phyloP scores from a whole-genome alignment of 352 stramenopile genomes.

The Phytophthora nicotianae region DNA sequence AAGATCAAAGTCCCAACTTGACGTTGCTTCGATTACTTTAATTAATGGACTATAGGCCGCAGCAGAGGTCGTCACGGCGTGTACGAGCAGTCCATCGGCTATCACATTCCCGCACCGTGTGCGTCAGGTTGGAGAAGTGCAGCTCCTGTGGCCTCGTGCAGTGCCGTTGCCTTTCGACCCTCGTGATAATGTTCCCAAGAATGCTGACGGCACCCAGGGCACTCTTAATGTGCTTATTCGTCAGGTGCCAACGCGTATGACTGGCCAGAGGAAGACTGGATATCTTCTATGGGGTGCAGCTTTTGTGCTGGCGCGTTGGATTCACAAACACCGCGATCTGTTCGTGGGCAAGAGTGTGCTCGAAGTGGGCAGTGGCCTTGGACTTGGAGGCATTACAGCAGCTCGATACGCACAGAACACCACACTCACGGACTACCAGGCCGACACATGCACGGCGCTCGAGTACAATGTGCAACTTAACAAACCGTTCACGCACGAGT shows the following conservation, averaged over 20 bases:
- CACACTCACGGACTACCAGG: slow-evolving; percentile 85
- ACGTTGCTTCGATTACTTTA: slow-evolving; percentile 1
- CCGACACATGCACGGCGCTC: slow-evolving; percentile 76
- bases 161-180: slow-evolving; percentile 67
- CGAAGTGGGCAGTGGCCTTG: slow-evolving; percentile 84
- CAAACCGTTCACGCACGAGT: slow-evolving; percentile 67
- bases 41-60: slow-evolving; percentile 49
- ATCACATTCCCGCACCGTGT: slow-evolving; percentile 74
- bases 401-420: slow-evolving; percentile 65
- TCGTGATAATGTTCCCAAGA: slow-evolving; percentile 45
- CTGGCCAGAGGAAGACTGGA: slow-evolving; percentile 83
- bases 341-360: slow-evolving; percentile 76
- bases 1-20: not conserved
- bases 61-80: slow-evolving; percentile 68
- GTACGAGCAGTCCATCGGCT: slow-evolving; percentile 61
- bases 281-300: slow-evolving; percentile 86
- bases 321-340: slow-evolving; percentile 77
- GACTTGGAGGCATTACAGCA: slow-evolving; percentile 79
- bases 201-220: slow-evolving; percentile 24
- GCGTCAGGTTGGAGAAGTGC: slow-evolving; percentile 63
- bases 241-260: slow-evolving; percentile 85
- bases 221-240: slow-evolving; percentile 72
- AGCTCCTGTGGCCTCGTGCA: slow-evolving; percentile 54
- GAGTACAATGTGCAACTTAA: slow-evolving; percentile 86
- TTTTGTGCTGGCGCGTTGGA: slow-evolving; percentile 81